Evolutionary conservation across 495 filamentous ascomycete genomes (phyloP).

Genomic region (Penicillium subrubescens): DNA sequence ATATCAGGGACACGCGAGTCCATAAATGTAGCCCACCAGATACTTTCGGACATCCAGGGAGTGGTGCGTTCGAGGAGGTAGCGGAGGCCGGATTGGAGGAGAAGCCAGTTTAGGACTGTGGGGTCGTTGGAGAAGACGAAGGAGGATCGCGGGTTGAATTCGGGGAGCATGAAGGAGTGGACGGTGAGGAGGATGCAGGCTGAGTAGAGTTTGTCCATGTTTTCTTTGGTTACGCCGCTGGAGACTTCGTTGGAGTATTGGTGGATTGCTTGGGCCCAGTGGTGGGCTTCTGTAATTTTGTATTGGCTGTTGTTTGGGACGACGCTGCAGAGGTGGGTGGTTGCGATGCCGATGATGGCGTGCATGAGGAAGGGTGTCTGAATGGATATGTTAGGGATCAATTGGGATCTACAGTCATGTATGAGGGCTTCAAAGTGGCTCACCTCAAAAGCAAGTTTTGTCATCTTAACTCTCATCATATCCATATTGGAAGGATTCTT

Average conservation of each 20-base stretch:
- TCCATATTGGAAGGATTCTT: conserved; percentile 20
- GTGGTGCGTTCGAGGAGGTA: conserved; percentile 35
- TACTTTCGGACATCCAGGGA: conserved; percentile 39
- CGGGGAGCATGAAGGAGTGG: conserved; percentile 40
- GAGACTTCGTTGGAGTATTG: conserved; percentile 40
- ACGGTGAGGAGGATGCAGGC: conserved; percentile 45
- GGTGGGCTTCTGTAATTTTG: conserved; percentile 42
- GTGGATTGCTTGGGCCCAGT: conserved; percentile 45
- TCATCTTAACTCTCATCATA: conserved; percentile 37
- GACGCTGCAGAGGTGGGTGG: conserved; percentile 41
- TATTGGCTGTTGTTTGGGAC: conserved; percentile 31
- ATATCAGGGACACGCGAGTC: conserved; percentile 25
- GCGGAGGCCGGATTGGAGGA: conserved; percentile 43
- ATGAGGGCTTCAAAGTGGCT: conserved; percentile 1
- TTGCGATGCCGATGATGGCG: conserved; percentile 42
- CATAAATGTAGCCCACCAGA: conserved; percentile 42
- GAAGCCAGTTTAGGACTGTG: conserved; percentile 44
- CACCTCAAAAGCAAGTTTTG: conserved; percentile 44
- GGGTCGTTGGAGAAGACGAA: conserved; percentile 46
- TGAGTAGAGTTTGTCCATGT: conserved; percentile 49
- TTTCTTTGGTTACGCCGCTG: conserved; percentile 30
- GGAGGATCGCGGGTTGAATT: conserved; percentile 39
- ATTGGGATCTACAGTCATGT: neutral
- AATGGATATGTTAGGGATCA: conserved; percentile 8
- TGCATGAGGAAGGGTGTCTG: conserved; percentile 54